Evolutionary conservation across 2,329 filamentous ascomycete species (phyloP).

Genomic region (Aspergillus pseudotamarii): DNA sequence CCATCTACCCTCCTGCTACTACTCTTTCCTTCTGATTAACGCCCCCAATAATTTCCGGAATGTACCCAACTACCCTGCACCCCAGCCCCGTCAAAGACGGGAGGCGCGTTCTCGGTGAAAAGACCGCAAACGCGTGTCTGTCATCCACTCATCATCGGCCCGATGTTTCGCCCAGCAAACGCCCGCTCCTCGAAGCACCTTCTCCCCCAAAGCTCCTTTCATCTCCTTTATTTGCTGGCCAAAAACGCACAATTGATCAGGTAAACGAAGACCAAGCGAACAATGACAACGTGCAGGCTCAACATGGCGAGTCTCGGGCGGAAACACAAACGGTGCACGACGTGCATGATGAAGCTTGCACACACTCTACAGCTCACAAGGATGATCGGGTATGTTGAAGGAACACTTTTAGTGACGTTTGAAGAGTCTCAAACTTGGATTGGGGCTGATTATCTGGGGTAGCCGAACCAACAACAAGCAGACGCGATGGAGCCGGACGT

Average conservation of each 20-base stretch:
- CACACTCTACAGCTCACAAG: conserved; percentile 20
- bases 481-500: conserved; percentile 22
- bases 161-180: conserved; percentile 32
- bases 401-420: neutral
- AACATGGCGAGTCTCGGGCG: conserved; percentile 8
- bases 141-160: conserved; percentile 30
- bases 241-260: conserved; percentile 46
- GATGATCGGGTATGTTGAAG: conserved; percentile 20
- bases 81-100: conserved; percentile 40
- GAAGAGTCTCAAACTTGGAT: neutral
- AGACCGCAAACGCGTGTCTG: conserved; percentile 45
- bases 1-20: neutral
- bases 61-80: conserved; percentile 19
- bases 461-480: conserved; percentile 20
- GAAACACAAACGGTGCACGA: conserved; percentile 1
- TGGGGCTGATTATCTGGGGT: neutral
- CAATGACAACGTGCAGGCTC: neutral
- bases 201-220: conserved; percentile 36
- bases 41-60: conserved; percentile 5
- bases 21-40: neutral
- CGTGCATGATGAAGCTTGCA: conserved; percentile 14
- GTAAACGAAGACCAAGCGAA: conserved; percentile 34
- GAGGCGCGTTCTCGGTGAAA: conserved; percentile 45
- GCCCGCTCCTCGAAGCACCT: conserved; percentile 25
- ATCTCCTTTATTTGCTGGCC: conserved; percentile 39